Evolutionary conservation across 805 yeast genomes (phyloP).

Genomic region (Danielia oregonensis): DNA sequence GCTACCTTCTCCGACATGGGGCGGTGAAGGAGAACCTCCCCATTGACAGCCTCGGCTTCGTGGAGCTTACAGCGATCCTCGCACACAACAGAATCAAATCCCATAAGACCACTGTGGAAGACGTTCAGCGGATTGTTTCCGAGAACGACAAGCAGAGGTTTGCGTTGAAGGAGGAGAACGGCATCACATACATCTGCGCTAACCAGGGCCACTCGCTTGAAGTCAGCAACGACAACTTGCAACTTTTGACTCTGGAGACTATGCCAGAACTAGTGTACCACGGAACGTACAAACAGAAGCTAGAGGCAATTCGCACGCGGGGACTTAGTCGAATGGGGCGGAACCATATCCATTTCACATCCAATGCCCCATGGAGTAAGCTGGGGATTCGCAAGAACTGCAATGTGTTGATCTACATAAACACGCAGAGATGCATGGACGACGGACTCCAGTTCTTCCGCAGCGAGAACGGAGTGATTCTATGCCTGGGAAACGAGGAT

Average conservation of each 20-base stretch:
- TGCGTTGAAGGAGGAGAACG: constrained; percentile 36
- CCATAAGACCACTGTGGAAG: constrained; percentile 50
- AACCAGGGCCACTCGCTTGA: constrained; percentile 85
- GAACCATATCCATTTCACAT: constrained; percentile 84
- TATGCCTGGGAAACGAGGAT: constrained; percentile 55
- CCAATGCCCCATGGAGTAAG: constrained; percentile 44
- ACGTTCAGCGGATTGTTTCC: constrained; percentile 57
- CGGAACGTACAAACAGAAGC: constrained; percentile 61
- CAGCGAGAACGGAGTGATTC: constrained; percentile 72
- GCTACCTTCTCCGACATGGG: constrained; percentile 82
- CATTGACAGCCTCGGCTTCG: constrained; percentile 68
- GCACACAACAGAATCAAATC: constrained; percentile 56
- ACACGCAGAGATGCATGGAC: constrained; percentile 45
- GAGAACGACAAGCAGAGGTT: constrained; percentile 72
- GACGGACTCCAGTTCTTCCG: constrained; percentile 48
- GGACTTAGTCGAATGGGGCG: constrained; percentile 70
- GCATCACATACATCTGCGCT: constrained; percentile 58
- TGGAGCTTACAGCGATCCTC: constrained; percentile 51
- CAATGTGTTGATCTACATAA: constrained; percentile 59
- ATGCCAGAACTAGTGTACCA: constrained; percentile 64
- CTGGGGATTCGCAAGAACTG: constrained; percentile 71
- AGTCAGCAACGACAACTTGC: constrained; percentile 40
- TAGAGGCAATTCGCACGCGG: constrained; percentile 47
- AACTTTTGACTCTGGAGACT: constrained; percentile 33
- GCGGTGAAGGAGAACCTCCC: constrained; percentile 64